Percentiles rank a stretch among this genome's conserved stretches.
phyloP scores from a whole-genome alignment of 1,284 basidiomycete genomes.

The Marasmius sp. region DNA sequence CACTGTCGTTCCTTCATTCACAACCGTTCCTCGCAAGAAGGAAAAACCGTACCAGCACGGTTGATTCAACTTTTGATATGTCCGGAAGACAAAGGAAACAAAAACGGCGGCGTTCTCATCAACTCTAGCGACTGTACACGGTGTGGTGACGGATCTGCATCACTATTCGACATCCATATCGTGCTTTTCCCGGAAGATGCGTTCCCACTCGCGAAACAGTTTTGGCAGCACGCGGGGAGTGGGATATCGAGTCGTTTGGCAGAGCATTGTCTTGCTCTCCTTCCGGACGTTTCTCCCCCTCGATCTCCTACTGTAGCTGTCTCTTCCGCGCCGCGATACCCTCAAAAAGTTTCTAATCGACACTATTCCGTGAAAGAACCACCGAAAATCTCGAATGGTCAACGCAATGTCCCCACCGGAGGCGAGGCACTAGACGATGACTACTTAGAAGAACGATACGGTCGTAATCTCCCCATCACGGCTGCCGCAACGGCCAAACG shows the following conservation, averaged over 20 bases:
- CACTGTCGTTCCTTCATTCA: slow-evolving; percentile 79
- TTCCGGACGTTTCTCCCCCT: slow-evolving; percentile 40
- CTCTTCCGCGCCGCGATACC: slow-evolving; percentile 29
- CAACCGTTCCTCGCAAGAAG: slow-evolving; percentile 42
- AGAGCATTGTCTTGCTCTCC: slow-evolving; percentile 75
- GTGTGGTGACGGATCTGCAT: slow-evolving; percentile 18
- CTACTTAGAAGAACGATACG: slow-evolving; percentile 94
- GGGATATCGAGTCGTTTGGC: slow-evolving; percentile 90
- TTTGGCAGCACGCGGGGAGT: slow-evolving; percentile 95
- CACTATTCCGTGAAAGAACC: slow-evolving; percentile 58
- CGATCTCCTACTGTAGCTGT: slow-evolving; percentile 23
- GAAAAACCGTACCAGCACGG: slow-evolving; percentile 51
- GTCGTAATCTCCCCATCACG: slow-evolving; percentile 83
- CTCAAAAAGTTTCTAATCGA: slow-evolving; percentile 51
- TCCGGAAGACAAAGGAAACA: slow-evolving; percentile 47
- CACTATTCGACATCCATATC: slow-evolving; percentile 69
- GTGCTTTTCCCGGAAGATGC: slow-evolving; percentile 74
- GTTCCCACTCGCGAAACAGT: slow-evolving; percentile 80
- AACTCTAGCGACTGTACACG: slow-evolving; percentile 19
- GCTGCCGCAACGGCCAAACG: slow-evolving; percentile 81
- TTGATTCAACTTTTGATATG: slow-evolving; percentile 76
- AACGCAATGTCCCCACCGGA: slow-evolving; percentile 7
- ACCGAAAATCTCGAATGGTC: slow-evolving; percentile 16
- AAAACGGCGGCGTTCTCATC: slow-evolving; percentile 21
- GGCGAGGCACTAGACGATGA: slow-evolving; percentile 46